phyloP scores from a whole-genome alignment of 1,139 yeast genomes.

The Nakaseomyces sp. region DNA sequence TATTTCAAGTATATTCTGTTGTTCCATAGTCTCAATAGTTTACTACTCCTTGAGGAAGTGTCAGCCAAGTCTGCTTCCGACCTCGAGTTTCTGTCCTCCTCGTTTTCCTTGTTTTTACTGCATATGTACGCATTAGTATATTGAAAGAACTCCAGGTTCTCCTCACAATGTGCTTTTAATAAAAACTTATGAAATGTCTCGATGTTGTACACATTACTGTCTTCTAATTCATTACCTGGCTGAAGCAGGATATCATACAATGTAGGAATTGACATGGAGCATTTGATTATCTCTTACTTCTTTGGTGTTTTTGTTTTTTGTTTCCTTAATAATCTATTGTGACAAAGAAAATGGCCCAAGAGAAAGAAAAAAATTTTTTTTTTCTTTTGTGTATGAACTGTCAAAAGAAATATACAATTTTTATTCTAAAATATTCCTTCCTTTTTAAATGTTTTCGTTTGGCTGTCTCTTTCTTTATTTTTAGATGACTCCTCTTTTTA shows the following conservation, averaged over 20 bases:
- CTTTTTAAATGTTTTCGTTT: no score
- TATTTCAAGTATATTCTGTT: conserved; percentile 18
- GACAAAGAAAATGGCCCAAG: neutral
- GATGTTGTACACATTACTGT: conserved; percentile 11
- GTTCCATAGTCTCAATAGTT: conserved; percentile 19
- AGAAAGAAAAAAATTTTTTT: no score
- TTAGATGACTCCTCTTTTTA: no score
- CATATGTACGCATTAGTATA: conserved; percentile 9
- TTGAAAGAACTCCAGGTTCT: conserved; percentile 25
- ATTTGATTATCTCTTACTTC: neutral
- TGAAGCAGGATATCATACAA: conserved; percentile 14
- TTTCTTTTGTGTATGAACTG: no score
- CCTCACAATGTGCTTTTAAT: conserved; percentile 26
- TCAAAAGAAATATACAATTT: neutral
- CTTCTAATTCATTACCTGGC: neutral
- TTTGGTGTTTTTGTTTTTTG: no score
- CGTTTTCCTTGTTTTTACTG: conserved; percentile 10
- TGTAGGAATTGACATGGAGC: conserved; percentile 12
- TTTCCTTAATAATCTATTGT: neutral
- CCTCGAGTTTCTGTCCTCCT: conserved; percentile 7
- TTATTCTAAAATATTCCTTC: neutral
- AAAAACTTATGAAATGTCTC: conserved; percentile 22
- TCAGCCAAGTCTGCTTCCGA: neutral
- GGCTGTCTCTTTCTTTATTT: no score
- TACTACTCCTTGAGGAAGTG: neutral